Conservation (phyloP, 108 stramenopile species). For the Conticribra weissflogii region DNA sequence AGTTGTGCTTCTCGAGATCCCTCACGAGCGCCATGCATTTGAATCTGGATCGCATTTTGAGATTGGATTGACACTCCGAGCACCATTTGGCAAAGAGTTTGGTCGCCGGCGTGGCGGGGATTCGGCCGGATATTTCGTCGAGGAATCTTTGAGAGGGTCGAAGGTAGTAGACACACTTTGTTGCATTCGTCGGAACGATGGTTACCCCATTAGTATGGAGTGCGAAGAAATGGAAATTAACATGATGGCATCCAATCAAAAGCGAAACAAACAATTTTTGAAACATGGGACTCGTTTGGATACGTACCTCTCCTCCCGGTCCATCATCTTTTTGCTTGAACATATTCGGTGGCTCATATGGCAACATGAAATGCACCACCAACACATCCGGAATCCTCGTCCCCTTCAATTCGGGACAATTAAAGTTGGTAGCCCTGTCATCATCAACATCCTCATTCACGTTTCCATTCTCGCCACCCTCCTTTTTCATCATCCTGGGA, state of each 20-base stretch:
- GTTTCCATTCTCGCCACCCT: background rate
- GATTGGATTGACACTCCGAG: slow-evolving; percentile 38
- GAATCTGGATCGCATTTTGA: slow-evolving; percentile 52
- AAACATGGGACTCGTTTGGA: too few relatives aligned
- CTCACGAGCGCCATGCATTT: slow-evolving; percentile 62
- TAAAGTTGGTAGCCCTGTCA: background rate
- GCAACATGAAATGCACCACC: slow-evolving; percentile 54
- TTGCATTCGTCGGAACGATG: background rate
- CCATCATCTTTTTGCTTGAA: slow-evolving; percentile 58
- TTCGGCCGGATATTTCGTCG: slow-evolving; percentile 46
- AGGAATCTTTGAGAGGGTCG: slow-evolving; percentile 51
- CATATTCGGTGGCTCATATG: slow-evolving; percentile 54
- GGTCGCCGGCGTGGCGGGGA: slow-evolving; percentile 53
- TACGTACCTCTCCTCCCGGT: slow-evolving; percentile 32
- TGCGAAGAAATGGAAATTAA: too few relatives aligned
- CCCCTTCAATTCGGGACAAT: slow-evolving; percentile 37
- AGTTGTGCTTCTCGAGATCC: slow-evolving; percentile 52
- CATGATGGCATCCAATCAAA: too few relatives aligned
- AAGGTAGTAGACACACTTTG: slow-evolving; percentile 46
- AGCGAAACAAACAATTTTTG: too few relatives aligned
- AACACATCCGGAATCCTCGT: slow-evolving; percentile 53
- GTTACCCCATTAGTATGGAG: background rate
- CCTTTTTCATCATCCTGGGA: background rate
- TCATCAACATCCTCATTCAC: slow-evolving; percentile 4
- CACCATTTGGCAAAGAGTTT: slow-evolving; percentile 60